These are phyloP conservation scores for Colletotrichum musicola DNA, from an alignment of 2,329 filamentous ascomycete genomes.

Conservation along the genomic window DNA sequence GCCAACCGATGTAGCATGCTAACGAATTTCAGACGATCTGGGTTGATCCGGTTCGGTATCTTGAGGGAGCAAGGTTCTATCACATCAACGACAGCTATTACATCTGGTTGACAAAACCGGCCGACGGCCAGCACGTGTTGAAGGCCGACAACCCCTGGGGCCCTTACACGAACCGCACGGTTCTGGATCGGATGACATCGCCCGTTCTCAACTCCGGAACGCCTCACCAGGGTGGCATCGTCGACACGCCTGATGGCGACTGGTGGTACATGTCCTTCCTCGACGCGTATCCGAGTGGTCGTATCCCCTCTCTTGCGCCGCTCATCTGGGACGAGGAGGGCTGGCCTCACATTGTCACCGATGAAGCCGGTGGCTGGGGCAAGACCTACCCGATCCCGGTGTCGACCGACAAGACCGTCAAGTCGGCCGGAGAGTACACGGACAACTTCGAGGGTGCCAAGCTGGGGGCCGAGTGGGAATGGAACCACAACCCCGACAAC, in stretches of 20 bases:
- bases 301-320: conserved; percentile 68
- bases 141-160: conserved; percentile 62
- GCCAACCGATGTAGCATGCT: not conserved
- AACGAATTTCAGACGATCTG: conserved; percentile 17
- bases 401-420: not conserved
- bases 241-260: conserved; percentile 62
- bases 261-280: conserved; percentile 72
- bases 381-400: conserved; percentile 51
- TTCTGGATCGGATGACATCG: conserved; percentile 50
- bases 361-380: conserved; percentile 59
- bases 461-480: conserved; percentile 65
- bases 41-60: conserved; percentile 31
- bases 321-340: conserved; percentile 60
- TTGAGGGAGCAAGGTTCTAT: conserved; percentile 67
- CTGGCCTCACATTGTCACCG: conserved; percentile 57
- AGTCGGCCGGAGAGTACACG: conserved; percentile 28
- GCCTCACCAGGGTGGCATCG: conserved; percentile 68
- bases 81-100: conserved; percentile 66
- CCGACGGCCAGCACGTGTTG: conserved; percentile 58
- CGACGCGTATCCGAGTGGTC: conserved; percentile 66
- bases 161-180: conserved; percentile 58
- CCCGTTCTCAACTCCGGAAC: conserved; percentile 54
- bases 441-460: conserved; percentile 46
- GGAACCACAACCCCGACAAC: conserved; percentile 71
- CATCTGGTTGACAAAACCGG: conserved; percentile 60